Evolutionary conservation across 306 rosid species (phyloP), one percentile per base, ranked within the genome.

Genomic region (Vachellia pachyceras): DNA sequence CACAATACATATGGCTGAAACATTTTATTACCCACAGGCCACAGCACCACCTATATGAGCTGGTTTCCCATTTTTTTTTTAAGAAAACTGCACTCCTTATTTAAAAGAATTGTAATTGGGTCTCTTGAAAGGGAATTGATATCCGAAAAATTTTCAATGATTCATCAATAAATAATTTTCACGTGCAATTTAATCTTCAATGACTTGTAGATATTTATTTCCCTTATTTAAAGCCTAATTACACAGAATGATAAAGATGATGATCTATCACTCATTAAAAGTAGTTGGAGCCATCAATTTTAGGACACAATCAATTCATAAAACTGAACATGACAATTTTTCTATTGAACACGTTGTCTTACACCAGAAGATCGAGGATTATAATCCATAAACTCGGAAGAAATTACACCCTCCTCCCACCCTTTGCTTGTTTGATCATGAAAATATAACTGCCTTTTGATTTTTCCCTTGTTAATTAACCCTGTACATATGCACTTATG

Each of bases 201-300:
- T n/a, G n/a, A n/a, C n/a, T n/a, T n/a, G n/a, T n/a, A n/a, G n/a
- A n/a, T n/a, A n/a, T n/a, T n/a, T n/a, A n/a, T n/a, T n/a, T n/a
- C n/a, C n/a, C n/a, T n/a, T n/a, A n/a, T n/a, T n/a, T n/a, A n/a
- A n/a, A n/a, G n/a, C n/a, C n/a, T 69, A 20, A 36, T 7, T 10
- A 20, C 72, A 67, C 18, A n/a, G 15, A 67, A 67, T 67, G 73
- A 68, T 11, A n/a, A n/a, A n/a, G n/a, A n/a, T n/a, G 52, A 44
- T 67, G 72, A 39, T 67, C 33, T 3, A 33, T n/a, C 73, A 4
- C 50, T 40, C 73, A 33, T 42, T 11, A 35, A 41, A n/a, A 41
- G 37, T n/a, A 41, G 29, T 23, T 69, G 55, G 58, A 20, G 33
- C 58, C 37, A 42, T 25, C n/a, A 71, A 45, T 14, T 12, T 15